phyloP scores from a whole-genome alignment of 768 basidiomycete genomes.

The Macrocybe gigantea region DNA sequence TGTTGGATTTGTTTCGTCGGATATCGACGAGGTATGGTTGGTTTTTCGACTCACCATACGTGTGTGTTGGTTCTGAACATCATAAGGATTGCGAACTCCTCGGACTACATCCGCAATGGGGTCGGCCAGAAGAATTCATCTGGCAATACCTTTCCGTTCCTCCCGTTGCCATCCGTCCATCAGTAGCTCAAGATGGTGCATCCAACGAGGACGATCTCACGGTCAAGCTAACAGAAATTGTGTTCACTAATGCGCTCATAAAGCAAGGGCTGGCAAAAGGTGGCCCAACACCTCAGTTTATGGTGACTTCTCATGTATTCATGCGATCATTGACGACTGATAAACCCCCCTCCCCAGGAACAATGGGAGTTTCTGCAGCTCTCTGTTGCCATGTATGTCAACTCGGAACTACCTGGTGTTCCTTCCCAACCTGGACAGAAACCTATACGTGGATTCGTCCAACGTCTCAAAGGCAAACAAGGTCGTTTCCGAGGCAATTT shows the following conservation, averaged over 20 bases:
- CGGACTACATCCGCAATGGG: slow-evolving; percentile 81
- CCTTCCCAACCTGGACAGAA: slow-evolving; percentile 84
- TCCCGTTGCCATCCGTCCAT: slow-evolving; percentile 95
- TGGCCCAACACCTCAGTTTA: slow-evolving; percentile 81
- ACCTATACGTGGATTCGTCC: slow-evolving; percentile 96
- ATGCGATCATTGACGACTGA: not conserved
- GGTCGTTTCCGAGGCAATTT: slow-evolving; percentile 98
- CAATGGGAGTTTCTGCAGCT: slow-evolving; percentile 98
- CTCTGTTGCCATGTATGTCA: slow-evolving; percentile 96
- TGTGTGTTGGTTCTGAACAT: not conserved
- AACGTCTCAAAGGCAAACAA: slow-evolving; percentile 97
- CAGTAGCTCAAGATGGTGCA: slow-evolving; percentile 95
- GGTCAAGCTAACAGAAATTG: slow-evolving; percentile 95
- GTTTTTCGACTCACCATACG: slow-evolving; percentile 2
- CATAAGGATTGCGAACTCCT: slow-evolving; percentile 89
- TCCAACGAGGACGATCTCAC: slow-evolving; percentile 99
- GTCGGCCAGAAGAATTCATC: slow-evolving; percentile 93
- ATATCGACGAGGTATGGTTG: slow-evolving; percentile 80
- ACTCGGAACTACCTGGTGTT: slow-evolving; percentile 93
- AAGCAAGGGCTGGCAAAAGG: slow-evolving; percentile 88
- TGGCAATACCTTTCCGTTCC: slow-evolving; percentile 99
- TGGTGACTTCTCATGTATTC: slow-evolving; percentile 42
- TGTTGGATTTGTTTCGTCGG: slow-evolving; percentile 84
- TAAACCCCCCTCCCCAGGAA: slow-evolving; percentile 46
- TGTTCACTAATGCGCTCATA: slow-evolving; percentile 89